Evolutionary conservation across 2,329 filamentous ascomycete species (phyloP), one percentile per base, ranked within the genome.

Genomic region (Reticulascus tulasneorum): DNA sequence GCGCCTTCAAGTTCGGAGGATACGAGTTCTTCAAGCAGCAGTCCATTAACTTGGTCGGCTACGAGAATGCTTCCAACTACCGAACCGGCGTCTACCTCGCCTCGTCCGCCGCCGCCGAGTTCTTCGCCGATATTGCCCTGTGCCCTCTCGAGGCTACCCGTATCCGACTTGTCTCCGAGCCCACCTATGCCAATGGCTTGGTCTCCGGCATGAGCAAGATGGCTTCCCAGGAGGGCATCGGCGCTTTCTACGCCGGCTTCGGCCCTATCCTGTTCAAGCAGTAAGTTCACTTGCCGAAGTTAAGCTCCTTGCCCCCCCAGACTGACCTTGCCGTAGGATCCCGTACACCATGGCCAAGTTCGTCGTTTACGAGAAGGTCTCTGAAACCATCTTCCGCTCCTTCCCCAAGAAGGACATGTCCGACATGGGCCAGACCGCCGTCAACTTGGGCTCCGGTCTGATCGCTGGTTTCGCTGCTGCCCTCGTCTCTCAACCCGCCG

Each of bases 11-110:
- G 74, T 90, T 90, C 66, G 88, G 88, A 66, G 88, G 88, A 64
- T 94, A 94, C 69, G 88, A 94, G 73, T 83, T 94, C 72, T 94
- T 94, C 84, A 94, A 94, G 83, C 79, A 90, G 73, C 85, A 93
- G 71, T 79, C 73, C 60, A 93, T 94, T 68, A 84, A 87, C 74
- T 45, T 74, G 46, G 67, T 94, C 57, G 88, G 88, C 58, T 81
- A 82, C 62, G 85, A 90, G 67, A 79, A 73, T 48, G 86, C 86
- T 53, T 74, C 75, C 55, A 77, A 87, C 66, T 87, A 90, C 79
- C 79, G 85, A 54, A 88, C 84, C 46, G 79, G 79, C 50, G 81
- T 91, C 68, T 91, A 91, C 77, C 77, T 88, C 50, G 84, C 75
- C 51, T 82, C 80, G 26, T 71, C 79, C 47, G 80, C 75, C 38